Evolutionary conservation across 768 basidiomycete genomes (phyloP), one percentile per base, ranked within the genome.

Genomic region (Boletales sp.): DNA sequence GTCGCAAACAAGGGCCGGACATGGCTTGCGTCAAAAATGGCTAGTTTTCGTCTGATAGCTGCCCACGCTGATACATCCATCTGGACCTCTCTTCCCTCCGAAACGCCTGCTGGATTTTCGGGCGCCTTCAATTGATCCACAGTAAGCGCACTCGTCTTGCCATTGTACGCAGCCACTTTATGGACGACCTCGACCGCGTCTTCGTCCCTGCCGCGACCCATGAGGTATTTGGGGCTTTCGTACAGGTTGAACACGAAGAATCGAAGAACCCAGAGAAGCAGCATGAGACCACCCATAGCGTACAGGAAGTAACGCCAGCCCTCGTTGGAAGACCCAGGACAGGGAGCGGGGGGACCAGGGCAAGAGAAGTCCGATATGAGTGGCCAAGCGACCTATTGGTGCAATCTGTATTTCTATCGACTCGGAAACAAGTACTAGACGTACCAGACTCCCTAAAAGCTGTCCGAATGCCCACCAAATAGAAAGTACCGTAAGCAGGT

Each of bases 391-490:
- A 88, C 71, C 76, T 84, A 40, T 39, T 15, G 7, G 18, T 48
- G 51, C 21, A n/a, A 48, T 47, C 6, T 42, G 14, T 29, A 15
- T 27, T 19, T 3, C 14, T 11, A 29, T 14, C 31, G 13, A 0
- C 38, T 58, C 29, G 4, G 21, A 30, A 46, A 31, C 2, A 10
- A 8, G 12, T 34, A 0, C 2, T 12, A 3, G 11, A 50, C 67
- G n/a, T 37, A 75, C 75, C 43, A 78, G 57, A 55, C 74, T 77
- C 15, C 80, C 83, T 42, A 85, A 60, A 1, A 88, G 74, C 61
- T 88, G 87, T 3, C 86, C 86, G 31, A 89, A 73, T 6, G 84
- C 83, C 88, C 88, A 90, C 83, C 84, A 90, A 34, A 88, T 78
- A 0, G 86, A 87, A 15, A 90, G 73, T 13, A 89, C 69, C 0